A percentile compares a stretch with the other conserved stretches of the same genome.
These are phyloP conservation scores for Mortierella hygrophila DNA, from an alignment of 192 early-diverging fungal genomes.

Conservation along the genomic window DNA sequence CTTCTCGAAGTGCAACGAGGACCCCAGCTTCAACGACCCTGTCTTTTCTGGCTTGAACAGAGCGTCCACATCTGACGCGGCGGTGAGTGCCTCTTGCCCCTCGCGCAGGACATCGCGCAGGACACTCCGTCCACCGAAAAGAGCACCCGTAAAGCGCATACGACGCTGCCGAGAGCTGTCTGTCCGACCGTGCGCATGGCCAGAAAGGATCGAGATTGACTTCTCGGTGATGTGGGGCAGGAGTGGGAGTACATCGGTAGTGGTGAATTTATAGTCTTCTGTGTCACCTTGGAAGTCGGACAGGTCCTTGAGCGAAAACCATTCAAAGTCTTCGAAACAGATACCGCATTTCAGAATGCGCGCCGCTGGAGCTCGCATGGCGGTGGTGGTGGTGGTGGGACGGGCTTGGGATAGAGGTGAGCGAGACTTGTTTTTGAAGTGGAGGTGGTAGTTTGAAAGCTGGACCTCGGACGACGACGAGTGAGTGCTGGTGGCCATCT, in stretches of 20 bases:
- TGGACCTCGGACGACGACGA: not conserved
- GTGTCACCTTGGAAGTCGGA: not conserved
- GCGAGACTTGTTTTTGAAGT: not conserved
- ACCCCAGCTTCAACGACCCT: not conserved
- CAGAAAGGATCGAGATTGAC: not conserved
- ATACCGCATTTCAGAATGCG: conserved; percentile 13
- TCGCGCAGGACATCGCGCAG: too few relatives aligned
- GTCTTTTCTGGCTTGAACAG: not conserved
- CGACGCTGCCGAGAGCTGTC: not conserved
- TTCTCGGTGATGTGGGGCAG: not conserved
- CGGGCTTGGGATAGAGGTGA: not conserved
- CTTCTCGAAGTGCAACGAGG: not conserved
- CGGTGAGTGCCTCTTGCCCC: too few relatives aligned
- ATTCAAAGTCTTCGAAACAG: conserved; percentile 22
- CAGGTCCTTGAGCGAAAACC: conserved; percentile 10
- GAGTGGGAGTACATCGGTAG: not conserved
- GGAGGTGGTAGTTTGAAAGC: not conserved
- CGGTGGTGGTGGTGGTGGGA: not conserved
- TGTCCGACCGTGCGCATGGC: not conserved
- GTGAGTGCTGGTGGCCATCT: not conserved
- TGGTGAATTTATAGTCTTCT: not conserved
- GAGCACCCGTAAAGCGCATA: not conserved
- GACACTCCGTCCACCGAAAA: not conserved
- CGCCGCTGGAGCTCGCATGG: not conserved
- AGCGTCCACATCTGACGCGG: not conserved